phyloP scores from a whole-genome alignment of 2,329 filamentous ascomycete genomes.

The Fusarium equiseti region DNA sequence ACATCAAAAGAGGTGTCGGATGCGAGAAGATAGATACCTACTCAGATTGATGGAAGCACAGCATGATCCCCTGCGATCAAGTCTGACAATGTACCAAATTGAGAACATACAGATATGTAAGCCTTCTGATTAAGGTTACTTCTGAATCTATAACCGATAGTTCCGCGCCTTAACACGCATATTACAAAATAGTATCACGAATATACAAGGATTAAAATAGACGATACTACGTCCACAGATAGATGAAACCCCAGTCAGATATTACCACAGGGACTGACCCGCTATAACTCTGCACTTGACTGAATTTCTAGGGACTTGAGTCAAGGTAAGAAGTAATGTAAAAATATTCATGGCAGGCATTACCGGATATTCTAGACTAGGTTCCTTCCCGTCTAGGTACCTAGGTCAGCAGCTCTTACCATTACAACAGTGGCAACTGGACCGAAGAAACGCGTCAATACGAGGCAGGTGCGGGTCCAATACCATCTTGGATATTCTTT shows the following conservation, averaged over 20 bases:
- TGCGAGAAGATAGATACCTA: conserved; percentile 26
- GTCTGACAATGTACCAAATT: background rate
- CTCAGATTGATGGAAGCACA: conserved; percentile 15
- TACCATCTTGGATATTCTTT: background rate
- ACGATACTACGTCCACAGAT: background rate
- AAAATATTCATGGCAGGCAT: background rate
- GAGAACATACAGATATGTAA: background rate
- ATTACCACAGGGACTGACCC: background rate
- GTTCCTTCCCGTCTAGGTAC: background rate
- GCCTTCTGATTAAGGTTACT: background rate
- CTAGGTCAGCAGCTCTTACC: background rate
- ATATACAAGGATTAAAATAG: conserved; percentile 5
- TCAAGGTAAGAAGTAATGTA: background rate
- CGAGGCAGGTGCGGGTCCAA: conserved; percentile 35
- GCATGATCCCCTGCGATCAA: conserved; percentile 8
- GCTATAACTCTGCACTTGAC: background rate
- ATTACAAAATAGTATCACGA: background rate
- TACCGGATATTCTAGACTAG: conserved; percentile 2
- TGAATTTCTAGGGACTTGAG: background rate
- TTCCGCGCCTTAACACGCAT: background rate
- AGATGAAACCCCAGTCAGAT: conserved; percentile 15
- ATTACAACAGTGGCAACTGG: conserved; percentile 3
- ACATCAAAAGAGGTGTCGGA: conserved; percentile 39
- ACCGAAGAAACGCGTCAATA: conserved; percentile 26
- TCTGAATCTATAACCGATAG: background rate